Evolutionary conservation across 176 grass and related monocot species (phyloP).

Genomic region (Carex scoparia): DNA sequence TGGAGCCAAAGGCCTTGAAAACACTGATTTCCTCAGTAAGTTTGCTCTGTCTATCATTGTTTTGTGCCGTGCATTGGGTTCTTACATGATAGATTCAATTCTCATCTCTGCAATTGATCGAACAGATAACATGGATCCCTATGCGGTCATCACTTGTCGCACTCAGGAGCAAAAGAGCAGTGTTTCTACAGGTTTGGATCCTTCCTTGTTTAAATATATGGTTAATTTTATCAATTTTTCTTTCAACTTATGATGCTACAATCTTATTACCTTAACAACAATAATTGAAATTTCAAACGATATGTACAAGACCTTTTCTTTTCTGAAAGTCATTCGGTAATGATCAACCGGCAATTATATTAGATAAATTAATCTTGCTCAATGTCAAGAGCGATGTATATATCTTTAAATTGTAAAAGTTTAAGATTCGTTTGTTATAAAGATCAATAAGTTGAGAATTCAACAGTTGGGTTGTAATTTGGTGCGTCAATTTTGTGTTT

Average conservation of each 20-base stretch:
- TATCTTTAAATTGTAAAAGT: neutral
- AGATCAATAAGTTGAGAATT: neutral
- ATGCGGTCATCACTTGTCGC: conserved; percentile 50
- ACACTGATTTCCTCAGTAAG: conserved; percentile 78
- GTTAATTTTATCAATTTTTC: neutral
- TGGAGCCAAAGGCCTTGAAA: conserved; percentile 77
- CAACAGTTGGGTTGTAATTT: neutral
- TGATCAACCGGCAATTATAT: neutral
- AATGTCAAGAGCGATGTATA: neutral
- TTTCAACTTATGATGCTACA: neutral
- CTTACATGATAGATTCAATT: neutral
- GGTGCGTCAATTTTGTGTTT: neutral
- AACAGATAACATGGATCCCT: conserved; percentile 85
- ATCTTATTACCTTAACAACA: neutral
- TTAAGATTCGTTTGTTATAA: neutral
- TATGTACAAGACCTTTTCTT: neutral
- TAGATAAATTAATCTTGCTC: neutral
- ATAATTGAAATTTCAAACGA: neutral
- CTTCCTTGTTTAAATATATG: neutral
- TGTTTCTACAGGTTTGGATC: conserved; percentile 37
- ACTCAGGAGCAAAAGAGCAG: conserved; percentile 73
- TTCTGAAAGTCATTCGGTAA: neutral
- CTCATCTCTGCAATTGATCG: neutral
- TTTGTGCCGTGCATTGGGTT: neutral
- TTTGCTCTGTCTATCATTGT: neutral